These are phyloP conservation scores for Ogataea parapolymorpha DNA, from an alignment of 805 yeast genomes.

Conservation along the genomic window DNA sequence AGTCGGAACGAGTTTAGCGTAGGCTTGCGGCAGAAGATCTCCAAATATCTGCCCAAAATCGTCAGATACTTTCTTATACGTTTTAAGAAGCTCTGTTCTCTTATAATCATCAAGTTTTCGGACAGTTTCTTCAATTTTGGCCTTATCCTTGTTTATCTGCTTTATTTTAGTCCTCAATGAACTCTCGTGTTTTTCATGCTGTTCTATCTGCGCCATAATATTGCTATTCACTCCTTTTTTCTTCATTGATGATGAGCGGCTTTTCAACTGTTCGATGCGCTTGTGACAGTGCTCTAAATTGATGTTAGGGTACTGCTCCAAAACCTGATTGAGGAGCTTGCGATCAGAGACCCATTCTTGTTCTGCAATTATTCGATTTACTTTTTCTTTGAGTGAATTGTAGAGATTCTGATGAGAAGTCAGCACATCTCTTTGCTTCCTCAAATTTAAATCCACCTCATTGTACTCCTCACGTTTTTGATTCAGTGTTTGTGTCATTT, in stretches of 20 bases:
- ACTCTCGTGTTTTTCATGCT: conserved; percentile 81
- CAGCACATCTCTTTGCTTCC: conserved; percentile 53
- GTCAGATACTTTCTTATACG: conserved; percentile 80
- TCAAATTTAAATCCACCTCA: conserved; percentile 47
- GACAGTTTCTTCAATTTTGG: conserved; percentile 86
- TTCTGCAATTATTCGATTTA: conserved; percentile 47
- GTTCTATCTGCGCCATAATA: conserved; percentile 88
- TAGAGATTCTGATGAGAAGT: conserved; percentile 33
- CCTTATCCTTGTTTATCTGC: conserved; percentile 84
- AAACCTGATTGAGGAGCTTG: conserved; percentile 49
- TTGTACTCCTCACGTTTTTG: conserved; percentile 42
- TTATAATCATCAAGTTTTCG: conserved; percentile 81
- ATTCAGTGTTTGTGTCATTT: conserved; percentile 46
- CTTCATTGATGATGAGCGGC: conserved; percentile 64
- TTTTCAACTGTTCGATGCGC: conserved; percentile 53
- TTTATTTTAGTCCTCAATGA: conserved; percentile 74
- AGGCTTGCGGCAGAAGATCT: conserved; percentile 84
- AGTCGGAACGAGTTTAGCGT: conserved; percentile 81
- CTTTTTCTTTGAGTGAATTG: conserved; percentile 31
- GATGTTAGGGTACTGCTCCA: conserved; percentile 61
- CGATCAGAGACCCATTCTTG: conserved; percentile 75
- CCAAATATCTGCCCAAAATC: conserved; percentile 91
- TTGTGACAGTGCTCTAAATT: conserved; percentile 61
- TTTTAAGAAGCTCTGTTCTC: conserved; percentile 72
- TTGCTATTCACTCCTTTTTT: conserved; percentile 74